Evolutionary conservation across 2,329 filamentous ascomycete species (phyloP).

Genomic region (Mycogone perniciosa): DNA sequence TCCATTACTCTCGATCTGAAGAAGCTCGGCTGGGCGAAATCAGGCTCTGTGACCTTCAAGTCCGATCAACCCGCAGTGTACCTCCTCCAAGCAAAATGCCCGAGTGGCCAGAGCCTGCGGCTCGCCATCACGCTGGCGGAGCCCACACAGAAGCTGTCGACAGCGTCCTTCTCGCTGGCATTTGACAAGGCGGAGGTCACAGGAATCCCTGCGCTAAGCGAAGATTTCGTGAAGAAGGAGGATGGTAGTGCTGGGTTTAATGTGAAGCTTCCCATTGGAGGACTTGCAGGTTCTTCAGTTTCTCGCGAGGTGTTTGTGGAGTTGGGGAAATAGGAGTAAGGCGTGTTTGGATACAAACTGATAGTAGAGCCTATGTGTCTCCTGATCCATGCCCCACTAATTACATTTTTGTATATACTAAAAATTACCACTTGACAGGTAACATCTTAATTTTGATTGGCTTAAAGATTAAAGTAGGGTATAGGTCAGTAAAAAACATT

Average conservation of each 20-base stretch:
- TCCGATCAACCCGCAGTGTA: constrained; percentile 16
- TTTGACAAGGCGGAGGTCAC: neutral
- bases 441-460: too few species aligned
- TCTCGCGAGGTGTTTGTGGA: constrained; percentile 8
- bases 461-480: too few species aligned
- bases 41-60: constrained; percentile 13
- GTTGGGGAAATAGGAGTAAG: neutral
- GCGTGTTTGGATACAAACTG: too few species aligned
- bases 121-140: constrained; percentile 16
- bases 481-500: too few species aligned
- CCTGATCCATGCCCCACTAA: too few species aligned
- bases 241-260: constrained; percentile 6
- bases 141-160: constrained; percentile 16
- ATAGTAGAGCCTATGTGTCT: too few species aligned
- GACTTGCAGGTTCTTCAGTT: constrained; percentile 17
- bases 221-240: neutral
- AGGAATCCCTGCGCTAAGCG: constrained; percentile 1
- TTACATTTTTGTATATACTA: too few species aligned
- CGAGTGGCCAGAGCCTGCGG: constrained; percentile 2
- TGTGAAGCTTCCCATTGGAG: constrained; percentile 14
- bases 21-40: constrained; percentile 15
- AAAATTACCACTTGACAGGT: too few species aligned
- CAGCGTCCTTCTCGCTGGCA: constrained; percentile 10
- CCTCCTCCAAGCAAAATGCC: constrained; percentile 10
- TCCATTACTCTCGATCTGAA: constrained; percentile 14